Evolutionary conservation across 2,329 filamentous ascomycete genomes (phyloP).

Genomic region (Raffaelea ambrosiae): DNA sequence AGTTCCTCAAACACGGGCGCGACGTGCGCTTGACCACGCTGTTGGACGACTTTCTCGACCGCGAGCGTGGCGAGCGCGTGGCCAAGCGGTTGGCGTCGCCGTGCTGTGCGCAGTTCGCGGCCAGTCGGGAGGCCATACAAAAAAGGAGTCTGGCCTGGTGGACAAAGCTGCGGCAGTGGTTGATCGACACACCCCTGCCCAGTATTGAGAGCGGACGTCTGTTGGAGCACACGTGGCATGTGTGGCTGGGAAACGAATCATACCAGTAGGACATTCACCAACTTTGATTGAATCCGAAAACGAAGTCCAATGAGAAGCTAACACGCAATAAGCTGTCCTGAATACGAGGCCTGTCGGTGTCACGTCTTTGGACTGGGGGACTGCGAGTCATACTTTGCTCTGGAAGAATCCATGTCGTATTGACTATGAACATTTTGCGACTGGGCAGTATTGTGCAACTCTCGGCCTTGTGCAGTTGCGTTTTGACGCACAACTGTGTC

Average conservation of each 20-base stretch:
- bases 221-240: slow-evolving; percentile 46
- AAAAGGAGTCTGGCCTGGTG: slow-evolving; percentile 34
- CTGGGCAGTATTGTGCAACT: too few relatives aligned
- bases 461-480: too few relatives aligned
- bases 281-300: too few relatives aligned
- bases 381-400: slow-evolving; percentile 12
- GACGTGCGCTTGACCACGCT: slow-evolving; percentile 14
- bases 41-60: slow-evolving; percentile 14
- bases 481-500: too few relatives aligned
- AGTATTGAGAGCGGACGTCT: slow-evolving; percentile 37
- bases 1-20: slow-evolving; percentile 6
- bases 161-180: slow-evolving; percentile 35
- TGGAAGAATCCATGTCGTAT: slow-evolving; percentile 4
- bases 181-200: slow-evolving; percentile 32
- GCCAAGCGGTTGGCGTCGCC: slow-evolving; percentile 30
- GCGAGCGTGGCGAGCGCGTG: slow-evolving; percentile 14
- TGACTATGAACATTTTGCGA: neutral
- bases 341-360: slow-evolving; percentile 13
- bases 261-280: slow-evolving; percentile 13
- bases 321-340: slow-evolving; percentile 12
- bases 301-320: too few relatives aligned
- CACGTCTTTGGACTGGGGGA: slow-evolving; percentile 15
- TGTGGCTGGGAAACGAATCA: slow-evolving; percentile 21
- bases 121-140: slow-evolving; percentile 32
- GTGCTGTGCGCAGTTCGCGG: slow-evolving; percentile 47